phyloP scores from a whole-genome alignment of 2,329 filamentous ascomycete species.

The Pestalotiopsis sp. region DNA sequence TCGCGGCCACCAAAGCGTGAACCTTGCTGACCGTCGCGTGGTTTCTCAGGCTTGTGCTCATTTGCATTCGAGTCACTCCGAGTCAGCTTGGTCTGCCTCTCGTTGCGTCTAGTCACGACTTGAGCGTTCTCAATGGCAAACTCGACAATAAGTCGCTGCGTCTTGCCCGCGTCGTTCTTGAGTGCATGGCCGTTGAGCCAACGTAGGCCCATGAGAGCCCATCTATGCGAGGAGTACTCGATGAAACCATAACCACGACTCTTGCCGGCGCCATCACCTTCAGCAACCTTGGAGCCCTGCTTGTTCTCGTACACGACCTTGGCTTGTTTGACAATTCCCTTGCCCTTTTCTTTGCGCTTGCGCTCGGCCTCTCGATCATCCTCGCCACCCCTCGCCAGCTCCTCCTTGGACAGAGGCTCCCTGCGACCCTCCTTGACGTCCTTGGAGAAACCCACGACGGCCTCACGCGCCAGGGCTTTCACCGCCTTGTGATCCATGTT shows the following conservation, averaged over 20 bases:
- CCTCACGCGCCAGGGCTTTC: constrained; percentile 87
- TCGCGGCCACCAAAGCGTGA: background rate
- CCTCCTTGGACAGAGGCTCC: constrained; percentile 84
- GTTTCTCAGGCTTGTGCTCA: constrained; percentile 17
- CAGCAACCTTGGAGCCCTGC: constrained; percentile 81
- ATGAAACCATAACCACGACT: constrained; percentile 97
- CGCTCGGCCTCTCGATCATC: constrained; percentile 81
- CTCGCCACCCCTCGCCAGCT: constrained; percentile 76
- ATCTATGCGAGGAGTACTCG: constrained; percentile 92
- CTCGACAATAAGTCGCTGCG: constrained; percentile 89
- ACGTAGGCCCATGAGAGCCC: constrained; percentile 90
- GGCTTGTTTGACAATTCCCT: constrained; percentile 86
- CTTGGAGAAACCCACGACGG: constrained; percentile 90
- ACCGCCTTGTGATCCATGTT: constrained; percentile 83
- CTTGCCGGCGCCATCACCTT: constrained; percentile 75
- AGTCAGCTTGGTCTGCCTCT: constrained; percentile 44
- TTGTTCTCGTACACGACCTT: constrained; percentile 93
- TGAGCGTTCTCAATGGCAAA: constrained; percentile 98
- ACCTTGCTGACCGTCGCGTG: background rate
- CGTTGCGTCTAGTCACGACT: constrained; percentile 80
- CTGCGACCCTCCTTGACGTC: constrained; percentile 82
- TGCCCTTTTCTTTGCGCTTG: constrained; percentile 77
- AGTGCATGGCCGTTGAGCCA: constrained; percentile 83
- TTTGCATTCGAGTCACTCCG: constrained; percentile 17
- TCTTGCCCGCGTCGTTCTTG: constrained; percentile 69